These are phyloP conservation scores for Eimeria necatrix DNA, from an alignment of 169 alveolate species.

Conservation along the genomic window DNA sequence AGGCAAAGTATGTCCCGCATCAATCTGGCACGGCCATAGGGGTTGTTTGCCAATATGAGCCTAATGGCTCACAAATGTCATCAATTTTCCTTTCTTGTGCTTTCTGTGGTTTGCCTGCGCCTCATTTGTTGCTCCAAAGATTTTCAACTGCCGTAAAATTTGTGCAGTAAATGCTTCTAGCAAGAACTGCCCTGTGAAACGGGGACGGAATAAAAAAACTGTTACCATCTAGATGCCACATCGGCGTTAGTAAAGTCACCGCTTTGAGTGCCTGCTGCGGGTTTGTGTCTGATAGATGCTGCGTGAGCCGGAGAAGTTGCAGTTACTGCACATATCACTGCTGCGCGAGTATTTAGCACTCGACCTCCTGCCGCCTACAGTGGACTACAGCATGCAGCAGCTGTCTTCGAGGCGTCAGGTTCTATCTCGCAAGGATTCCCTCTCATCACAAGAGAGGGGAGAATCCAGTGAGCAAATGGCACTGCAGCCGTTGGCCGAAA, in stretches of 20 bases:
- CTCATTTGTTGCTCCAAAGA: background rate
- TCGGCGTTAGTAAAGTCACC: background rate
- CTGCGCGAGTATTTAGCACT: slow-evolving; percentile 83
- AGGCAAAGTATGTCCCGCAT: slow-evolving; percentile 35
- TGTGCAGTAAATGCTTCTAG: too few species aligned
- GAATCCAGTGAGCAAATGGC: background rate
- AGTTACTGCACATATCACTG: slow-evolving; percentile 85
- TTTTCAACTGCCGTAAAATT: too few species aligned
- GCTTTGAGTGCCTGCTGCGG: background rate
- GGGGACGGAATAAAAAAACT: background rate
- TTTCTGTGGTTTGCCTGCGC: background rate
- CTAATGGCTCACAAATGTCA: too few species aligned
- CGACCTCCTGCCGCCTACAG: slow-evolving; percentile 51
- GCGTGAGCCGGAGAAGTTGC: slow-evolving; percentile 83
- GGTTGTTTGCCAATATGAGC: background rate
- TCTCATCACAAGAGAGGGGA: background rate
- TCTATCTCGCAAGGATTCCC: too few species aligned
- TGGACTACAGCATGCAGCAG: slow-evolving; percentile 45
- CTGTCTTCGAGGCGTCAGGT: background rate
- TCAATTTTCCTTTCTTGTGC: background rate
- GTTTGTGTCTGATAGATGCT: slow-evolving; percentile 30
- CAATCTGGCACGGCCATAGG: background rate
- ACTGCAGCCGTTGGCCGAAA: background rate
- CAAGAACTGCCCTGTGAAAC: too few species aligned
- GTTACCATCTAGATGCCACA: background rate